Conservation (phyloP, 768 basidiomycete genomes). For the Agaricus subrufescens region DNA sequence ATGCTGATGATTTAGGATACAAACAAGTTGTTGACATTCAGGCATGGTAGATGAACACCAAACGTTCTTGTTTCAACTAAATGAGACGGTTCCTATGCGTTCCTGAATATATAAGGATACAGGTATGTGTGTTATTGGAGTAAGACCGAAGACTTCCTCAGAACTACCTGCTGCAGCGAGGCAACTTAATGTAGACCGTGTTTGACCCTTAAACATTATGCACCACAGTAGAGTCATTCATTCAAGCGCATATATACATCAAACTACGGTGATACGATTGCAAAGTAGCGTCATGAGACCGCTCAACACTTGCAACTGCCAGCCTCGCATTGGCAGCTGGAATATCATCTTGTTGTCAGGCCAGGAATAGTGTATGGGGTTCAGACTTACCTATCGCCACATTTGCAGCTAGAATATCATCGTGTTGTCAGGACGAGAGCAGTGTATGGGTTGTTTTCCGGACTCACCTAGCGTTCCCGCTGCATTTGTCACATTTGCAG, state of each 20-base stretch:
- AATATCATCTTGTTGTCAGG: too few relatives aligned
- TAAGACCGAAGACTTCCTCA: background rate
- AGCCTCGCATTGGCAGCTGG: constrained; percentile 37
- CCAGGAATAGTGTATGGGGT: too few relatives aligned
- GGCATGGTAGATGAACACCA: constrained; percentile 41
- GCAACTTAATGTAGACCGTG: background rate
- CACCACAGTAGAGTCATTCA: background rate
- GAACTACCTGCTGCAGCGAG: background rate
- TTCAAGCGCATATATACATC: background rate
- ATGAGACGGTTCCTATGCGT: constrained; percentile 61
- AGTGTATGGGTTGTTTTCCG: too few relatives aligned
- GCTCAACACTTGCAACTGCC: constrained; percentile 63
- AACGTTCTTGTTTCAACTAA: constrained; percentile 48
- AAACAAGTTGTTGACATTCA: constrained; percentile 24
- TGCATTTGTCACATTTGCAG: background rate
- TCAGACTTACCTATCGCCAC: too few relatives aligned
- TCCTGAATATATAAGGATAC: constrained; percentile 65
- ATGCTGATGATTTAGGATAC: constrained; percentile 50
- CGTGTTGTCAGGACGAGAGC: background rate
- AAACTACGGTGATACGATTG: background rate
- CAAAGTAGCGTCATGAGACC: background rate
- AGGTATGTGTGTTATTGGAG: constrained; percentile 32
- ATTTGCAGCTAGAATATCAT: constrained; percentile 35
- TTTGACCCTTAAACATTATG: background rate
- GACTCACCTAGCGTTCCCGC: background rate